Percentiles rank a stretch among this genome's conserved stretches.
Conservation (phyloP, 768 basidiomycete genomes). For the Serendipita vermifera region DNA sequence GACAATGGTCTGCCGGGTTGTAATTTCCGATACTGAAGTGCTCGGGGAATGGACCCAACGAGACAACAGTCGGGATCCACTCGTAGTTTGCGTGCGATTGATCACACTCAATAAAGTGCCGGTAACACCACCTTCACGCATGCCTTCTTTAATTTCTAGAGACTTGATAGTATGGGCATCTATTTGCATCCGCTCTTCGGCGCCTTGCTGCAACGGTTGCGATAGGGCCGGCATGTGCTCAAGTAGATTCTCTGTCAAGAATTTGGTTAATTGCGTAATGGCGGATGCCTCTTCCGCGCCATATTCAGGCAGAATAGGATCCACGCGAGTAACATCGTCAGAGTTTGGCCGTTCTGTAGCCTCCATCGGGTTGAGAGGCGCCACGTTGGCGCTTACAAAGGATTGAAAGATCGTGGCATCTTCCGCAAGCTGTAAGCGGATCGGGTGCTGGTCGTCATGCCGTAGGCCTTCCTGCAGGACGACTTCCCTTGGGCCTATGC, state of each 20-base stretch:
- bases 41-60: slow-evolving; percentile 85
- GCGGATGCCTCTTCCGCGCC: slow-evolving; percentile 39
- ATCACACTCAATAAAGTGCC: slow-evolving; percentile 66
- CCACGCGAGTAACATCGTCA: slow-evolving; percentile 1
- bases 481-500: slow-evolving; percentile 72
- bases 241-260: slow-evolving; percentile 52
- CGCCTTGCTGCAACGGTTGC: slow-evolving; percentile 43
- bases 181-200: slow-evolving; percentile 63
- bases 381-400: not conserved
- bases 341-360: slow-evolving; percentile 3
- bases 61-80: slow-evolving; percentile 61
- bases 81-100: slow-evolving; percentile 62
- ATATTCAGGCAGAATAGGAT: not conserved
- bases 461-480: slow-evolving; percentile 43
- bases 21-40: slow-evolving; percentile 58
- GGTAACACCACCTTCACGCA: slow-evolving; percentile 54
- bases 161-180: slow-evolving; percentile 80
- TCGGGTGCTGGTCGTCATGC: slow-evolving; percentile 29
- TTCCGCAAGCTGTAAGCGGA: slow-evolving; percentile 39
- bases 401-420: slow-evolving; percentile 23
- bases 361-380: not conserved
- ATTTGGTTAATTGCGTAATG: slow-evolving; percentile 48
- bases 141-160: slow-evolving; percentile 69
- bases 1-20: slow-evolving; percentile 62
- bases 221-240: slow-evolving; percentile 63